phyloP scores from a whole-genome alignment of 1,284 basidiomycete species.

The Boletus putidus region DNA sequence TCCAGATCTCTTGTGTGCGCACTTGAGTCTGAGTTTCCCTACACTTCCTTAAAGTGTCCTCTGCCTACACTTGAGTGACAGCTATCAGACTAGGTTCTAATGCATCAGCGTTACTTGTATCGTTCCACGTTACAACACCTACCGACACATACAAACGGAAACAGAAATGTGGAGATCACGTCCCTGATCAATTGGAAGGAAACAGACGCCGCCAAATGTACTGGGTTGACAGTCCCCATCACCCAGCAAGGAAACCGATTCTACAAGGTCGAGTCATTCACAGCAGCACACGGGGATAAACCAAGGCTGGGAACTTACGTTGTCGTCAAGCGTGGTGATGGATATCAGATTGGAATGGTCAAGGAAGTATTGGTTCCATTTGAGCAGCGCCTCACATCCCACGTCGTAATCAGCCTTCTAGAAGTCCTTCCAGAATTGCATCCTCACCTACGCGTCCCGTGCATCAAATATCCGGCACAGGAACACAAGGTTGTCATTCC shows the following conservation, averaged over 20 bases:
- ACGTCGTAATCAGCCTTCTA: not conserved
- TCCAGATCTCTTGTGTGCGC: too few species aligned
- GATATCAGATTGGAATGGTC: conserved; percentile 1
- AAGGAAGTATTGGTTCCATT: conserved; percentile 1
- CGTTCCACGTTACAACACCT: too few species aligned
- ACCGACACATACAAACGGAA: too few species aligned
- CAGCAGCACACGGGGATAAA: not conserved
- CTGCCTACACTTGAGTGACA: too few species aligned
- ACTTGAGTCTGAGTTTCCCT: too few species aligned
- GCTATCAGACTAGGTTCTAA: too few species aligned
- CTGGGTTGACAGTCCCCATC: not conserved
- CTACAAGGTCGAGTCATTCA: not conserved
- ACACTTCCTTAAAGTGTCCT: too few species aligned
- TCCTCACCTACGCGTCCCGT: not conserved
- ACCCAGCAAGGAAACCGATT: not conserved
- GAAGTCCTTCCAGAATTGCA: not conserved
- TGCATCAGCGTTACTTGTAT: too few species aligned
- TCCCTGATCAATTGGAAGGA: not conserved
- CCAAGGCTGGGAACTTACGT: not conserved
- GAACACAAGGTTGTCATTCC: not conserved
- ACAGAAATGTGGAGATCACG: not conserved
- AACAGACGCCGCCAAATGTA: not conserved
- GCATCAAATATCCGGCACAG: not conserved
- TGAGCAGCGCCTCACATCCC: not conserved
- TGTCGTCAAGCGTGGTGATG: not conserved